Conservation (phyloP, 306 rosid genomes). For the Prunus salicina region DNA sequence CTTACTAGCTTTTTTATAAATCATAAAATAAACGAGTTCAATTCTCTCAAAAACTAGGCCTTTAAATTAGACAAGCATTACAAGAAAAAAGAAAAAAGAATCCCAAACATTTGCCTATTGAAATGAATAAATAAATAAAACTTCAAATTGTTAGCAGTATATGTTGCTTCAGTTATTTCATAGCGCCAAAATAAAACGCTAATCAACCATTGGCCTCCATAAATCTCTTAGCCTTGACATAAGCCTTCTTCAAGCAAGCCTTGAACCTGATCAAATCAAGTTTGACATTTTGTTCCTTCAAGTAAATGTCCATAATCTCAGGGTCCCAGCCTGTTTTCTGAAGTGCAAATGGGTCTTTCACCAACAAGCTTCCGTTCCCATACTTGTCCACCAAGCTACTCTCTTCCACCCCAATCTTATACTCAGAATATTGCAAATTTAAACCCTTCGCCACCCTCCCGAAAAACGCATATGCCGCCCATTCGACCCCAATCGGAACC, state of each 20-base stretch:
- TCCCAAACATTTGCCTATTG: no score
- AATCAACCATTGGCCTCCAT: slow-evolving; percentile 7
- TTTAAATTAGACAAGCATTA: no score
- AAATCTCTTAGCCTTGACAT: slow-evolving; percentile 15
- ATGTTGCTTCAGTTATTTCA: no score
- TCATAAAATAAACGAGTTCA: no score
- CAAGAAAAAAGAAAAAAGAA: no score
- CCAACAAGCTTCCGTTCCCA: slow-evolving; percentile 15
- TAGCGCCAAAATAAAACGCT: neutral
- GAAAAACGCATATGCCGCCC: slow-evolving; percentile 32
- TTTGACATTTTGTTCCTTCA: slow-evolving; percentile 39
- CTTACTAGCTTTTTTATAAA: no score
- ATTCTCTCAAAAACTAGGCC: no score
- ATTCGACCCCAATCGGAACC: slow-evolving; percentile 43
- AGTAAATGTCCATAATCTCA: slow-evolving; percentile 33
- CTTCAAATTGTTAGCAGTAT: no score
- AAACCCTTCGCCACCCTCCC: slow-evolving; percentile 15
- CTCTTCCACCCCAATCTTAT: slow-evolving; percentile 28
- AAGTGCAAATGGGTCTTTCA: slow-evolving; percentile 24
- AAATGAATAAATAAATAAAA: no score
- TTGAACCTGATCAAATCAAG: slow-evolving; percentile 35
- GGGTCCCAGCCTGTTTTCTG: slow-evolving; percentile 12
- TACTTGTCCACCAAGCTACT: slow-evolving; percentile 36
- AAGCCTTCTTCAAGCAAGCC: slow-evolving; percentile 22
- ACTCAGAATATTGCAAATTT: slow-evolving; percentile 37